phyloP scores from a whole-genome alignment of 2,329 filamentous ascomycete species.

The Tolypocladium ophioglossoides region DNA sequence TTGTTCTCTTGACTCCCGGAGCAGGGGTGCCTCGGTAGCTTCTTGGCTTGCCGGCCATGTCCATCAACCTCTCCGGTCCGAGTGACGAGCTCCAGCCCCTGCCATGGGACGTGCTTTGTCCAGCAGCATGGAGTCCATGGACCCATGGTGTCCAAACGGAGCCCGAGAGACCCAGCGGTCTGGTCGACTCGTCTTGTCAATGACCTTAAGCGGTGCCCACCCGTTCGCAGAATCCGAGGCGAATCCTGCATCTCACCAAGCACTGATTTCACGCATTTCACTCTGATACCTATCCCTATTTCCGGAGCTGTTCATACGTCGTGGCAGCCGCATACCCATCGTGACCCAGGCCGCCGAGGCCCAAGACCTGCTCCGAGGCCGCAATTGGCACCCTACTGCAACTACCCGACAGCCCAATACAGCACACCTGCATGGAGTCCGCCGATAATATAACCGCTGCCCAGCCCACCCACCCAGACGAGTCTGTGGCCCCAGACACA shows the following conservation, averaged over 20 bases:
- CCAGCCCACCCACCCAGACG: slow-evolving; percentile 14
- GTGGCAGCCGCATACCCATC: slow-evolving; percentile 4
- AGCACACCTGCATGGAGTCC: slow-evolving; percentile 18
- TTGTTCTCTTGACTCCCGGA: slow-evolving; percentile 2
- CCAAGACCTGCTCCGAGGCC: slow-evolving; percentile 6
- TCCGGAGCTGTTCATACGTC: slow-evolving; percentile 2
- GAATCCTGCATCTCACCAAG: slow-evolving; percentile 19
- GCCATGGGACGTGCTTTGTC: neutral
- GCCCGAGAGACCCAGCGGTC: slow-evolving; percentile 3
- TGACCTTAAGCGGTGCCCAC: slow-evolving; percentile 20
- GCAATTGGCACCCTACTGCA: slow-evolving; percentile 14
- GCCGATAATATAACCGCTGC: slow-evolving; percentile 21
- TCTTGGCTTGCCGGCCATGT: neutral
- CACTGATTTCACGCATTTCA: slow-evolving; percentile 1
- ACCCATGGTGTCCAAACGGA: neutral
- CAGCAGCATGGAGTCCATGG: neutral
- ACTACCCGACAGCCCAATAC: slow-evolving; percentile 22
- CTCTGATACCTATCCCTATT: neutral
- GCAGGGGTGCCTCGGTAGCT: neutral
- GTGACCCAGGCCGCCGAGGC: slow-evolving; percentile 7
- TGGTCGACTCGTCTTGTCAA: slow-evolving; percentile 8
- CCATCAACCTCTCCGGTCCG: neutral
- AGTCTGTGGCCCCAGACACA: slow-evolving; percentile 11
- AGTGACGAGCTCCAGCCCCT: neutral
- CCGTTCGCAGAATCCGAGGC: slow-evolving; percentile 20